Percentiles rank a stretch among this genome's conserved stretches.
phyloP scores from a whole-genome alignment of 129 eudicot species.

The Centrapalus pauciflorus region DNA sequence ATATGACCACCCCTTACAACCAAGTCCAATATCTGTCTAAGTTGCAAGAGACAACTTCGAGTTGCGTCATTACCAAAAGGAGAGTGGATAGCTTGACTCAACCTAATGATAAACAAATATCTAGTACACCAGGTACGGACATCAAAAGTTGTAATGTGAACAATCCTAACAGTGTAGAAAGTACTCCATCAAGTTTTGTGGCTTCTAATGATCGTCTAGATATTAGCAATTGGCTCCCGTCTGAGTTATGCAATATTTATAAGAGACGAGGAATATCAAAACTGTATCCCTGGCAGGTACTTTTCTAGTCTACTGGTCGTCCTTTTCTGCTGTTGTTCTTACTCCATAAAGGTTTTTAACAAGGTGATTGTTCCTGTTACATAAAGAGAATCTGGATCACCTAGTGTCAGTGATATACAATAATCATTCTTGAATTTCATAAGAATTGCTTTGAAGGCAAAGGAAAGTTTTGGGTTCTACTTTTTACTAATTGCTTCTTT shows the following conservation, averaged over 20 bases:
- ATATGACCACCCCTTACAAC: constrained; percentile 9
- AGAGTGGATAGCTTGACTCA: constrained; percentile 21
- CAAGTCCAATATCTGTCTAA: constrained; percentile 23
- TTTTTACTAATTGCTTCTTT: too few species aligned
- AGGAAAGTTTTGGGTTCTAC: too few species aligned
- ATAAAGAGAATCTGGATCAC: background rate
- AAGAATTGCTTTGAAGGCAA: too few species aligned
- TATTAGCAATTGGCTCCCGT: constrained; percentile 83
- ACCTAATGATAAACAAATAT: constrained; percentile 24
- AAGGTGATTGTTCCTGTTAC: background rate
- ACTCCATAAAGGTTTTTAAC: background rate
- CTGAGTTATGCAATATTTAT: constrained; percentile 66
- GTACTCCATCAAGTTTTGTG: constrained; percentile 72
- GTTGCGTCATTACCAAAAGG: constrained; percentile 23
- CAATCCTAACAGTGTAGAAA: constrained; percentile 29
- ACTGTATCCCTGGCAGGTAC: constrained; percentile 96
- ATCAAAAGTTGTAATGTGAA: constrained; percentile 6
- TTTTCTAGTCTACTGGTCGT: background rate
- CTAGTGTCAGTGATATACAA: background rate
- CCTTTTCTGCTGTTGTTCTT: background rate
- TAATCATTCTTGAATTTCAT: too few species aligned
- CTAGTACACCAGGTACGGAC: constrained; percentile 37
- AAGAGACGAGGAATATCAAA: constrained; percentile 71
- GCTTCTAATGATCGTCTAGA: constrained; percentile 47
- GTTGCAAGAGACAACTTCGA: constrained; percentile 28